Conservation (phyloP, 2,329 filamentous ascomycete genomes). For the Dothideomycetidae sp. region DNA sequence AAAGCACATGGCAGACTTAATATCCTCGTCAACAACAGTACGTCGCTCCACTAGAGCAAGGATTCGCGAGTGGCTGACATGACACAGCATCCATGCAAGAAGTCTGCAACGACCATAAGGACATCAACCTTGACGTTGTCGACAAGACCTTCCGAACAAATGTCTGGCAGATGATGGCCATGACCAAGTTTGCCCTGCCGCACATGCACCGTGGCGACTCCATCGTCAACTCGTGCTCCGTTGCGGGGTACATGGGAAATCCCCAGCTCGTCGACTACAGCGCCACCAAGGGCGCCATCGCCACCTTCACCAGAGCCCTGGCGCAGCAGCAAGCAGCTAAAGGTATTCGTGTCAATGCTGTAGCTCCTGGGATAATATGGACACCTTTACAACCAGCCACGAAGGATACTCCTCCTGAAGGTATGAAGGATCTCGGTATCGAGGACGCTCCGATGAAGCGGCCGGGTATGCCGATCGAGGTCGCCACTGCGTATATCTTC, state of each 20-base stretch:
- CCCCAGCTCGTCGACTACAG: slow-evolving; percentile 36
- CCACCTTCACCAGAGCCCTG: slow-evolving; percentile 40
- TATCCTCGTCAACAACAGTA: slow-evolving; percentile 42
- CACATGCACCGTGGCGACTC: slow-evolving; percentile 39
- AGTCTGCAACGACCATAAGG: slow-evolving; percentile 37
- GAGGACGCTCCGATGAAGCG: slow-evolving; percentile 17
- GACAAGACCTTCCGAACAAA: slow-evolving; percentile 45
- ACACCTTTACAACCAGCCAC: slow-evolving; percentile 30
- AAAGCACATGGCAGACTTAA: slow-evolving; percentile 29
- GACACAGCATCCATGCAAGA: slow-evolving; percentile 38
- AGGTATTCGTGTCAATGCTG: slow-evolving; percentile 41
- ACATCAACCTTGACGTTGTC: slow-evolving; percentile 41
- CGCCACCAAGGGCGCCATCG: slow-evolving; percentile 44
- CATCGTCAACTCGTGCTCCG: slow-evolving; percentile 43
- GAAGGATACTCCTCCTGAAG: slow-evolving; percentile 22
- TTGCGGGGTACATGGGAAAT: slow-evolving; percentile 39
- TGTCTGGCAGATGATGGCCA: slow-evolving; percentile 44
- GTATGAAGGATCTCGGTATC: slow-evolving; percentile 16
- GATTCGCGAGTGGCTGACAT: not conserved
- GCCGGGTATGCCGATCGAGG: slow-evolving; percentile 21
- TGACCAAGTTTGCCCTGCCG: slow-evolving; percentile 42
- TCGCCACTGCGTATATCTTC: slow-evolving; percentile 19
- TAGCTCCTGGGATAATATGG: slow-evolving; percentile 22
- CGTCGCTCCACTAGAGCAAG: not conserved
- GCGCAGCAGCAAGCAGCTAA: slow-evolving; percentile 40